phyloP scores from a whole-genome alignment of 305 asterid species.

The Solanum hybrid region DNA sequence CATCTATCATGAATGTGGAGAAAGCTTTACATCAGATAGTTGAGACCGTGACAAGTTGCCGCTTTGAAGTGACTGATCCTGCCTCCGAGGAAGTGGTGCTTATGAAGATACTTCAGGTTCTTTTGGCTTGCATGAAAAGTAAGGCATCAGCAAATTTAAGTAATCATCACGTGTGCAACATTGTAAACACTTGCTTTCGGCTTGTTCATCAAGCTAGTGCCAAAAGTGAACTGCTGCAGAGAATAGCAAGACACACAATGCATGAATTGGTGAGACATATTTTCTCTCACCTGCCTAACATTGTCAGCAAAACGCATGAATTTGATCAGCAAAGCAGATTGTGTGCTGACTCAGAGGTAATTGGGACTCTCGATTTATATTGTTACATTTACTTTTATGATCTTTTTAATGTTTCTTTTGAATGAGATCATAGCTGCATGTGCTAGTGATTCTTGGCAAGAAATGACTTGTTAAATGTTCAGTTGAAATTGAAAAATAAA shows the following conservation, averaged over 20 bases:
- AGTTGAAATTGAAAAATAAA: not conserved
- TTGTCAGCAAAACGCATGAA: conserved; percentile 24
- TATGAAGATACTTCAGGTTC: conserved; percentile 98
- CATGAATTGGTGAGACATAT: conserved; percentile 86
- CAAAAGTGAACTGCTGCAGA: conserved; percentile 84
- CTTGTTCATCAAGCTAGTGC: conserved; percentile 95
- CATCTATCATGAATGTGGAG: conserved; percentile 66
- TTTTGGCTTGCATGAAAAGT: conserved; percentile 94
- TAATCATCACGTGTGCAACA: conserved; percentile 86
- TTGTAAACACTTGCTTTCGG: conserved; percentile 81
- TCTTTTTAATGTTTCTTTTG: not conserved
- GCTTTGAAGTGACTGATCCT: conserved; percentile 97
- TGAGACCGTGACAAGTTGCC: conserved; percentile 96
- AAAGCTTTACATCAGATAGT: conserved; percentile 75
- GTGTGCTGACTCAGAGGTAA: conserved; percentile 48
- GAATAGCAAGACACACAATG: conserved; percentile 93
- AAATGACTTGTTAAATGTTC: not conserved
- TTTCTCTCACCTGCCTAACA: conserved; percentile 63
- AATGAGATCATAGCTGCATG: not conserved
- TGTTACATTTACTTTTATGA: not conserved
- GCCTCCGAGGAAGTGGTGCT: conserved; percentile 97
- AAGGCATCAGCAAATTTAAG: conserved; percentile 68
- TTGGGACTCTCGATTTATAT: not conserved
- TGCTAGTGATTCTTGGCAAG: not conserved
- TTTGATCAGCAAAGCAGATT: not conserved